Conservation (phyloP, 73 alveolate genomes). For the Symbiodinium natans region DNA sequence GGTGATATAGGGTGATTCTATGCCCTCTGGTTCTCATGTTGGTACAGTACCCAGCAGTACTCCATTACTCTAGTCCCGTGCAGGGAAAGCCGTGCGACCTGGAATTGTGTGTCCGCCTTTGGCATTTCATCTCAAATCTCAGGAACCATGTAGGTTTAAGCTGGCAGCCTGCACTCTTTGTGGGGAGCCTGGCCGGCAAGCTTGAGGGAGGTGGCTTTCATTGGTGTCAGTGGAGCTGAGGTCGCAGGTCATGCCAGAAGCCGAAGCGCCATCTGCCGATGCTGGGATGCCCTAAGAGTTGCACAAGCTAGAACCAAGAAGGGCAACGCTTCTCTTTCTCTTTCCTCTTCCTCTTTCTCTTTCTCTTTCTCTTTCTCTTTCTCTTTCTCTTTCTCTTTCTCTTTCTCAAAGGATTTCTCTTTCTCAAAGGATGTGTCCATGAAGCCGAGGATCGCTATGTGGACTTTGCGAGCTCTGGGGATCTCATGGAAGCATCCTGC, state of each 20-base stretch:
- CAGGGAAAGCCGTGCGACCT: too few relatives aligned
- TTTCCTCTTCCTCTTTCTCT: background rate
- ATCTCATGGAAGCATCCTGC: background rate
- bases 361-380: too few relatives aligned
- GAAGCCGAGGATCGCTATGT: background rate
- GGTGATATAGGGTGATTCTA: too few relatives aligned
- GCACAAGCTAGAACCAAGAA: background rate
- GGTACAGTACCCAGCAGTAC: too few relatives aligned
- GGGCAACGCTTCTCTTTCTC: background rate
- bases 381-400: too few relatives aligned
- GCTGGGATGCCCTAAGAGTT: background rate
- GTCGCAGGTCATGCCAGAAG: background rate
- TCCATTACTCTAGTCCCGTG: too few relatives aligned
- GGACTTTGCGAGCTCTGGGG: background rate
- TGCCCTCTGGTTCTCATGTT: too few relatives aligned
- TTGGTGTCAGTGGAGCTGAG: background rate
- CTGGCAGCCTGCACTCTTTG: background rate
- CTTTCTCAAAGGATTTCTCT: background rate
- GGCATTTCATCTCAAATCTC: background rate
- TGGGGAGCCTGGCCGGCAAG: background rate
- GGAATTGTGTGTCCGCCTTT: background rate
- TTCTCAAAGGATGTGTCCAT: background rate
- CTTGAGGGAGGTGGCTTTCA: background rate
- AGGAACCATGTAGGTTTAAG: background rate
- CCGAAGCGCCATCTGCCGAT: background rate